Conservation (phyloP, 2,329 filamentous ascomycete species). For the Claviceps monticola region DNA sequence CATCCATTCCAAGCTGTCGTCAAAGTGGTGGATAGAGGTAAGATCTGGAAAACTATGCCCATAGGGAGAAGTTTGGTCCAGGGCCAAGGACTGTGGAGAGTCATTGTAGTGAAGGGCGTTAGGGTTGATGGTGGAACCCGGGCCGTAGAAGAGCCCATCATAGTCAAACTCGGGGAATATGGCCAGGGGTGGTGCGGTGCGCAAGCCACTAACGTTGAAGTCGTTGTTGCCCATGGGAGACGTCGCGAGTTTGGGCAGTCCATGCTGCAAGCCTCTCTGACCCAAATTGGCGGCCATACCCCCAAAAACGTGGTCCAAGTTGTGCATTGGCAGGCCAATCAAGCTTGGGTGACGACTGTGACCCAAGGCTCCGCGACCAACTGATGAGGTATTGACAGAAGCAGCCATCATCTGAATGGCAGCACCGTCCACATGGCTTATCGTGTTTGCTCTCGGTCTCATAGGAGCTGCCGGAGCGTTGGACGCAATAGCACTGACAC, state of each 20-base stretch:
- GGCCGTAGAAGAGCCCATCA: conserved; percentile 50
- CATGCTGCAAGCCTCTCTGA: conserved; percentile 52
- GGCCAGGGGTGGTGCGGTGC: conserved; percentile 59
- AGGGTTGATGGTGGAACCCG: conserved; percentile 52
- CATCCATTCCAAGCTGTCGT: conserved; percentile 72
- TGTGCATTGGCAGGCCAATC: conserved; percentile 47
- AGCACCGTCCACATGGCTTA: conserved; percentile 76
- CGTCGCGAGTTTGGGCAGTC: conserved; percentile 73
- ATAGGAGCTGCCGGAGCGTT: conserved; percentile 42
- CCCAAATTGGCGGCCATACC: conserved; percentile 58
- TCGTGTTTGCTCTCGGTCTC: conserved; percentile 87
- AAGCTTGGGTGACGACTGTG: conserved; percentile 67
- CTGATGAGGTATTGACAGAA: conserved; percentile 37
- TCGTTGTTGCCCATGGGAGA: conserved; percentile 53
- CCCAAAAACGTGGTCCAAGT: conserved; percentile 49
- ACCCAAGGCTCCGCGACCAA: conserved; percentile 27
- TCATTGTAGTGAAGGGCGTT: conserved; percentile 73
- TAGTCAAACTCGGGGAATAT: conserved; percentile 43
- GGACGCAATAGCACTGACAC: conserved; percentile 30
- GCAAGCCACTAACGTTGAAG: conserved; percentile 46
- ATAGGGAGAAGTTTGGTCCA: conserved; percentile 50
- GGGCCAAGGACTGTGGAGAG: conserved; percentile 51
- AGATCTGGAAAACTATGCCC: conserved; percentile 43
- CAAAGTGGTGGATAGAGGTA: conserved; percentile 43
- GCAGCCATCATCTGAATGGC: conserved; percentile 59